Evolutionary conservation across 345 rosid genomes (phyloP).

Genomic region (Aquilaria malaccensis): DNA sequence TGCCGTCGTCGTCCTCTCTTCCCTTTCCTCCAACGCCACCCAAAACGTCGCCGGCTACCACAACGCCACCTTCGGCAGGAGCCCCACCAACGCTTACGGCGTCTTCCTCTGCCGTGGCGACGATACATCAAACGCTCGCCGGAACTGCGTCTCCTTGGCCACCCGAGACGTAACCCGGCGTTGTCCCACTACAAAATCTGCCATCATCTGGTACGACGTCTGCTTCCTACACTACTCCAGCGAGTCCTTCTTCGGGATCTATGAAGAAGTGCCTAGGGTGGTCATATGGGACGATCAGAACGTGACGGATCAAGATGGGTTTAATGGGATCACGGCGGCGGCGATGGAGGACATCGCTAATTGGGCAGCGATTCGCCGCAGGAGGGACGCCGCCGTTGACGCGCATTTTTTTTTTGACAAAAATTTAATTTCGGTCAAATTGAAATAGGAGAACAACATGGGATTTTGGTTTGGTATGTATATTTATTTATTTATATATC

Average conservation of each 20-base stretch:
- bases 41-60: too few relatives aligned
- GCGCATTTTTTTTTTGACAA: too few relatives aligned
- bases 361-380: neutral
- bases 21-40: too few relatives aligned
- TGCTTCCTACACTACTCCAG: conserved; percentile 31
- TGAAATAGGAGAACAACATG: too few relatives aligned
- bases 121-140: conserved; percentile 5
- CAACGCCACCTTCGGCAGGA: too few relatives aligned
- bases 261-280: neutral
- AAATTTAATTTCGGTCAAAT: too few relatives aligned
- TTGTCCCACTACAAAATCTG: conserved; percentile 22
- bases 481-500: too few relatives aligned
- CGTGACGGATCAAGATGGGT: neutral
- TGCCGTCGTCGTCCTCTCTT: too few relatives aligned
- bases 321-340: neutral
- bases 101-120: conserved; percentile 38
- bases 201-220: conserved; percentile 27
- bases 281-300: neutral
- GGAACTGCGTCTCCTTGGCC: conserved; percentile 15
- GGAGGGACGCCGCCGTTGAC: too few relatives aligned
- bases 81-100: conserved; percentile 1
- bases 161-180: neutral
- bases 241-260: conserved; percentile 1
- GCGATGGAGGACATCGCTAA: conserved; percentile 9
- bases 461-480: too few relatives aligned